Evolutionary conservation across 2,329 filamentous ascomycete species (phyloP), one percentile per base, ranked within the genome.

Genomic region (Harringtonia aguacate): DNA sequence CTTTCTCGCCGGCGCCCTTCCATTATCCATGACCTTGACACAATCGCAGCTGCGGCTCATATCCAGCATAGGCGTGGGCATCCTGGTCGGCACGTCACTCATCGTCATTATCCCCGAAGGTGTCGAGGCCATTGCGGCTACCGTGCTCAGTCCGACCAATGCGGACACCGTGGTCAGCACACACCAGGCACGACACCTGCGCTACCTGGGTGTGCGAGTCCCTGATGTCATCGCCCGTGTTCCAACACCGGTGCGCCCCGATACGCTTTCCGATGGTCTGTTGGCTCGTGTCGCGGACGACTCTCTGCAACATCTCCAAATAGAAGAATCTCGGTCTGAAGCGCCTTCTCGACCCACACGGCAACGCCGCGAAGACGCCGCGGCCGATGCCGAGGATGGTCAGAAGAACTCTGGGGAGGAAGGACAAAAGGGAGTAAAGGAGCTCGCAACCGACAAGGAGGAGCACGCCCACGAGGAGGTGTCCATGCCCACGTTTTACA

Each of bases 51-150:
- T 97, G 46, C 83, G 90, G 58, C 69, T 95, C 40, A 85, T 97
- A 59, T 94, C 90, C 20, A 89, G 88, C 46, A 77, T 97, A 59
- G 92, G 92, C 43, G 87, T 95, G 62, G 92, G 92, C 36, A 84
- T 98, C 41, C 71, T 98, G 9, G 89, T 98, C 15, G 92, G 92
- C 30, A 97, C 92, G 24, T 90, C 90, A 2, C 74, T 98, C 51
- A 90, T 97, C 51, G 88, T 98, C 28, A 97, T 98, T 58, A 95
- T 98, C 56, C 92, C 92, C 1, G 92, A 98, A 63, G 92, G 92
- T 31, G 82, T 97, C 47, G 89, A 95, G 59, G 90, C 92, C 4
- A 74, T 95, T 46, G 86, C 92, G 53, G 79, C 72, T 14, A 66
- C 73, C 3, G 62, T 48, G 20, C 46, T 51, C n/a, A 46, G 39